Conservation (phyloP, 768 basidiomycete genomes). For the Podaxis sp. region DNA sequence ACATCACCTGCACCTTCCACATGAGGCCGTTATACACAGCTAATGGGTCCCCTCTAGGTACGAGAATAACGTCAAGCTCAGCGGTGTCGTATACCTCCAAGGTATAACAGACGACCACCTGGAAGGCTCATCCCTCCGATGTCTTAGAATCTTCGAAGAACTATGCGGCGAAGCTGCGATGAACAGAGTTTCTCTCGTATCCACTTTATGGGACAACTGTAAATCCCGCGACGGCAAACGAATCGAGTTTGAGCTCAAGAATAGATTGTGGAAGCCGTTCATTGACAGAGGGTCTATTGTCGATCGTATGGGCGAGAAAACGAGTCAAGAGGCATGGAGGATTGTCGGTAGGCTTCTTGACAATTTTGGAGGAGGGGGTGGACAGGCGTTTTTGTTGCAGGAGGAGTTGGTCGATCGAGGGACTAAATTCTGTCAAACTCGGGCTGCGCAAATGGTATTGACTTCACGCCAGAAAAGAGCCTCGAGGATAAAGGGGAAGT, state of each 20-base stretch:
- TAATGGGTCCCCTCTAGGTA: neutral
- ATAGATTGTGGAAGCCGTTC: conserved; percentile 46
- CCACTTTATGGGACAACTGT: conserved; percentile 37
- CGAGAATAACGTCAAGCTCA: neutral
- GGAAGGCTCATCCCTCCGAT: conserved; percentile 11
- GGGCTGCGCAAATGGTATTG: no score
- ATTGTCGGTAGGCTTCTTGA: no score
- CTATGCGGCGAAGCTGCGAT: conserved; percentile 24
- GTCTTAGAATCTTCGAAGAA: conserved; percentile 31
- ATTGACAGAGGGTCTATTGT: conserved; percentile 37
- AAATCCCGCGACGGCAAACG: conserved; percentile 20
- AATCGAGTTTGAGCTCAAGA: conserved; percentile 22
- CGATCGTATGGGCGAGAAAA: neutral
- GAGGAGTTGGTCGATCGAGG: no score
- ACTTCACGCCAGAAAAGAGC: no score
- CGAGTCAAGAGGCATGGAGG: no score
- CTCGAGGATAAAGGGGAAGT: no score
- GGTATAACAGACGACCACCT: conserved; percentile 13
- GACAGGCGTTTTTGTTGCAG: no score
- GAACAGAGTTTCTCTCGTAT: conserved; percentile 29
- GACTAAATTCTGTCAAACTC: no score
- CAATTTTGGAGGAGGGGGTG: no score
- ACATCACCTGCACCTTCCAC: no score
- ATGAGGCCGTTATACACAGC: neutral
- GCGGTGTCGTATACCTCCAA: conserved; percentile 15